A percentile compares a stretch with the other conserved stretches of the same genome.
phyloP scores from a whole-genome alignment of 345 rosid genomes.

The Erucastrum elatum region DNA sequence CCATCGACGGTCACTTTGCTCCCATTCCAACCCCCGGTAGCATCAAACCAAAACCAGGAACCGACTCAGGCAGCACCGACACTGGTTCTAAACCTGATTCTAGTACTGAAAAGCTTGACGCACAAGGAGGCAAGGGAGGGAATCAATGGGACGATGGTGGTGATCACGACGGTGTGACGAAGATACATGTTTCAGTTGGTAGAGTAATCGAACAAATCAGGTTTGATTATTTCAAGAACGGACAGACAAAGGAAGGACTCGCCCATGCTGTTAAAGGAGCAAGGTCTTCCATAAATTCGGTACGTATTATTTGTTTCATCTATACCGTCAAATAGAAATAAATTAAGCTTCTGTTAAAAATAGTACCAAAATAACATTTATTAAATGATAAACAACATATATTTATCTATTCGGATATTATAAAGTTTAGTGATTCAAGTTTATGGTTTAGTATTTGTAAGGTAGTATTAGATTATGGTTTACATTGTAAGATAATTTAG shows the following conservation, averaged over 20 bases:
- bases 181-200: background rate
- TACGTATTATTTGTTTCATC: background rate
- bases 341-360: too few species aligned
- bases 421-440: too few species aligned
- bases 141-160: slow-evolving; percentile 34
- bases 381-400: too few species aligned
- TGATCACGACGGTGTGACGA: slow-evolving; percentile 17
- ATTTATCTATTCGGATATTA: too few species aligned
- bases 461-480: too few species aligned
- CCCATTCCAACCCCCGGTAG: background rate
- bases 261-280: background rate
- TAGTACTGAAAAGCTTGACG: slow-evolving; percentile 10
- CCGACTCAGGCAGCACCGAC: background rate
- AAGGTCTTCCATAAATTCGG: background rate
- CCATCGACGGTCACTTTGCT: background rate
- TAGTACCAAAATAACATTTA: too few species aligned
- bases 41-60: too few species aligned
- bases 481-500: too few species aligned
- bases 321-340: too few species aligned
- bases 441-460: too few species aligned
- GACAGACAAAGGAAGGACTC: background rate
- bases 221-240: background rate
- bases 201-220: background rate
- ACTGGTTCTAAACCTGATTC: slow-evolving; percentile 10
- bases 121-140: slow-evolving; percentile 31